Base-by-base conservation (phyloP, 495 filamentous ascomycete species). In the Lasiosphaeriaceae sp. region DNA sequence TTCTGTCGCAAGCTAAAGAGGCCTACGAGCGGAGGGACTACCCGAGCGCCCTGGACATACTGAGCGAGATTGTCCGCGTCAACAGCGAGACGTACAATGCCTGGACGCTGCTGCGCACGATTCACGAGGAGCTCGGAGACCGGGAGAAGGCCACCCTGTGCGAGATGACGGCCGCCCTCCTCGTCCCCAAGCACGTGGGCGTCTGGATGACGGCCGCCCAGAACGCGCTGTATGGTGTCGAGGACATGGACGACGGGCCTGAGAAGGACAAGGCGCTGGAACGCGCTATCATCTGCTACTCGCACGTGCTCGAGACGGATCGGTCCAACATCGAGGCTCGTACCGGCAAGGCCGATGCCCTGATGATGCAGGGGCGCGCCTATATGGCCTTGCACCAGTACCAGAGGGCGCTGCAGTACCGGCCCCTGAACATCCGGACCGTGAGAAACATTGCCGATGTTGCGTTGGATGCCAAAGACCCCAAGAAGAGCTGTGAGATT, bases 41-140 rank as follows among this genome's bases (percentile, higher is more conserved):
- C 65, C 83, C 85, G 24, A 73, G 78, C 35, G 87, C 90, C 11
- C 76, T 83, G 29, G 73, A 83, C 2, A 74, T 82, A 45, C 81
- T 87, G 11, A 74, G 78, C 47, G 82, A 85, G 64, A 88, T 91
- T 11, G 85, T 96, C 51, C 82, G 88, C 55, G 79, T 86, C 62
- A 96, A 96, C 65, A 88, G 89, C 14, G 92, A 96, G 67, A 89
- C 91, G 54, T 87, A 88, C 58, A 77, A 82, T 20, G 87, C 91
- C 24, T 91, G 93, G 80, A 83, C 81, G 19, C 69, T 93, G 26
- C 68, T 94, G 11, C 86, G 89, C 0, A 83, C 90, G 29, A 84
- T 92, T 47, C 84, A 88, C 63, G 68, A 84, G 39, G 83, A 86
- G 54, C 77, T 85, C 59, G 88, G 86, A 3, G 78, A 90, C 45